phyloP scores from a whole-genome alignment of 768 basidiomycete genomes.

The Suillus alpinus region DNA sequence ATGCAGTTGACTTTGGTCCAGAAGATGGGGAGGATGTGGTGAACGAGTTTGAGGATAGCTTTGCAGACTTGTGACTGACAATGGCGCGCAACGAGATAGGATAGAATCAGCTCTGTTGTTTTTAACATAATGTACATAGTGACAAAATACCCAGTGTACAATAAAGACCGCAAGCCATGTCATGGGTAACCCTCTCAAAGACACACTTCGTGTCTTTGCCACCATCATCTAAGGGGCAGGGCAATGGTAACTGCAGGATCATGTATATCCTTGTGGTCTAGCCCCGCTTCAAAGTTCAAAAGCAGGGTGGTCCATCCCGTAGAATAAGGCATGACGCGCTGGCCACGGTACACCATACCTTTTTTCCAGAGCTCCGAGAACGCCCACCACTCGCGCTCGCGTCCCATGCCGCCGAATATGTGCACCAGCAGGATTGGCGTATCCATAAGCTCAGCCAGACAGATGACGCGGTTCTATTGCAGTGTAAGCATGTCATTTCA shows the following conservation, averaged over 20 bases:
- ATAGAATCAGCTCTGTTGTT: too few species aligned
- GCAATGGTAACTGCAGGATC: constrained; percentile 95
- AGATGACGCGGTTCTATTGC: constrained; percentile 10
- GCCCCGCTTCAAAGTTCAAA: constrained; percentile 95
- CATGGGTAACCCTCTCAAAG: too few species aligned
- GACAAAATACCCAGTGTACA: too few species aligned
- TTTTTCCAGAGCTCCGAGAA: constrained; percentile 94
- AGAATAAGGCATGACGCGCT: constrained; percentile 97
- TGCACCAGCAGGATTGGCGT: constrained; percentile 18
- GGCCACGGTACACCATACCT: constrained; percentile 86
- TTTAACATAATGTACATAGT: too few species aligned
- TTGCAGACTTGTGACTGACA: too few species aligned
- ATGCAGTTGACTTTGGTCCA: neutral
- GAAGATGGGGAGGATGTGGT: constrained; percentile 1
- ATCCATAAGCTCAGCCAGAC: constrained; percentile 18
- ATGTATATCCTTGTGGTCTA: constrained; percentile 87
- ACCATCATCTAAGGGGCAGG: too few species aligned
- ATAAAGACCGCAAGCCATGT: too few species aligned
- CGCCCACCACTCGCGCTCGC: constrained; percentile 99
- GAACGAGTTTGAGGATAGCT: neutral
- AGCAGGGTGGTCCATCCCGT: constrained; percentile 94
- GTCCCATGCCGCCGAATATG: constrained; percentile 14
- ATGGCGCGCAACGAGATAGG: too few species aligned
- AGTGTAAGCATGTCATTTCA: neutral
- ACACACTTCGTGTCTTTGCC: too few species aligned